Conservation (phyloP, 495 filamentous ascomycete species). For the Bathelium albidoporum region DNA sequence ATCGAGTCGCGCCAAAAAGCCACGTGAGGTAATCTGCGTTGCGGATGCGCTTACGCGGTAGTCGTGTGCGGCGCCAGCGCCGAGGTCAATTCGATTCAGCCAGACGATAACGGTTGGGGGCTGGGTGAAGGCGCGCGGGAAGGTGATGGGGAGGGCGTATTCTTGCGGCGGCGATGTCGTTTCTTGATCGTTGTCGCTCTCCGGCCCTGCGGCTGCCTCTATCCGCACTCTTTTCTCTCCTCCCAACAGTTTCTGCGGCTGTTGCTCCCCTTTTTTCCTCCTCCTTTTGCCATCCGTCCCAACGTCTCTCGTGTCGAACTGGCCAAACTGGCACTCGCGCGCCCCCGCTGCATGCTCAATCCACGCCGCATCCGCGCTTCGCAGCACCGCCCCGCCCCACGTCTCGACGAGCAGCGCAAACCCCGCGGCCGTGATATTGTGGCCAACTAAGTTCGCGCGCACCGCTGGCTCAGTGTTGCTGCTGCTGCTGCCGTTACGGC, state of each 20-base stretch:
- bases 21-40: background rate
- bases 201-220: background rate
- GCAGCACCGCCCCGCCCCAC: constrained; percentile 11
- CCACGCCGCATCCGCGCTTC: constrained; percentile 10
- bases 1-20: constrained; percentile 15
- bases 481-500: no score
- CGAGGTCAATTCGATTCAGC: constrained; percentile 18
- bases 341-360: constrained; percentile 14
- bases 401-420: constrained; percentile 14
- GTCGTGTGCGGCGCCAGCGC: constrained; percentile 3
- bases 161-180: background rate
- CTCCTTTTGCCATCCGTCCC: background rate
- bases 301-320: constrained; percentile 4
- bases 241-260: background rate
- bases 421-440: constrained; percentile 8
- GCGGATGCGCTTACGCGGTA: constrained; percentile 13
- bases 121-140: constrained; percentile 10
- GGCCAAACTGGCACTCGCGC: constrained; percentile 14
- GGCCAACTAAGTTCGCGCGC: constrained; percentile 13
- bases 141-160: constrained; percentile 2
- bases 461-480: background rate
- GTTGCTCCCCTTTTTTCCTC: background rate
- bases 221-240: background rate
- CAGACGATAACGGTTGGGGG: constrained; percentile 12
- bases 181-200: no score